Conservation (phyloP, 2,329 filamentous ascomycete species). For the Colletotrichum sojae region DNA sequence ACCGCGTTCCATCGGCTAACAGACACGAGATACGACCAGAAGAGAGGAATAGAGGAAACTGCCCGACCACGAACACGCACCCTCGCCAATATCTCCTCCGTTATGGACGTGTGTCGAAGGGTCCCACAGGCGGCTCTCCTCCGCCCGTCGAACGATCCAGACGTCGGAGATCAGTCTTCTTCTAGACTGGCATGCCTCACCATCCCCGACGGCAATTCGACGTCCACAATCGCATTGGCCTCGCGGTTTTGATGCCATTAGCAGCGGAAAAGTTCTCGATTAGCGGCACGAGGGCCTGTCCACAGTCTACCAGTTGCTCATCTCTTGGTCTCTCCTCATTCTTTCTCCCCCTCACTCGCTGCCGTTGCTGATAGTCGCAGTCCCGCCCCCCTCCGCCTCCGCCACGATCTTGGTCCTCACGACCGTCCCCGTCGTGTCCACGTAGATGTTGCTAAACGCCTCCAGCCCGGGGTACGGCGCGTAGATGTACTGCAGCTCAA, state of each 20-base stretch:
- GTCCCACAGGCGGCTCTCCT: slow-evolving; percentile 16
- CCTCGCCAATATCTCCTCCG: slow-evolving; percentile 13
- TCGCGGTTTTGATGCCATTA: neutral
- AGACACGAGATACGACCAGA: neutral
- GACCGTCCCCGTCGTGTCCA: slow-evolving; percentile 62
- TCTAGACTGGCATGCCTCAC: slow-evolving; percentile 25
- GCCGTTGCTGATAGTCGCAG: slow-evolving; percentile 63
- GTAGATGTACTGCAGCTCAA: slow-evolving; percentile 68
- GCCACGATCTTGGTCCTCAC: slow-evolving; percentile 66
- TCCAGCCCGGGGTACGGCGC: slow-evolving; percentile 63
- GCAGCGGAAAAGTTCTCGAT: slow-evolving; percentile 4
- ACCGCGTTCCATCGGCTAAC: neutral
- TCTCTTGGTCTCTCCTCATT: neutral
- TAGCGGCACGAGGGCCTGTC: neutral
- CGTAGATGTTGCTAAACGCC: slow-evolving; percentile 63
- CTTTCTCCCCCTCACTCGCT: slow-evolving; percentile 21
- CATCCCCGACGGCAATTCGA: slow-evolving; percentile 7
- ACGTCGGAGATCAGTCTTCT: slow-evolving; percentile 26
- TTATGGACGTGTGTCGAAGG: neutral
- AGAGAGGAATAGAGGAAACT: too few species aligned
- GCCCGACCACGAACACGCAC: neutral
- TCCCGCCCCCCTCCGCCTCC: slow-evolving; percentile 66
- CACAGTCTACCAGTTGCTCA: neutral
- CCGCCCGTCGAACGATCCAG: slow-evolving; percentile 23
- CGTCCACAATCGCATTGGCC: slow-evolving; percentile 16